Evolutionary conservation across 345 rosid genomes (phyloP).

Genomic region (Rhizophora apiculata): DNA sequence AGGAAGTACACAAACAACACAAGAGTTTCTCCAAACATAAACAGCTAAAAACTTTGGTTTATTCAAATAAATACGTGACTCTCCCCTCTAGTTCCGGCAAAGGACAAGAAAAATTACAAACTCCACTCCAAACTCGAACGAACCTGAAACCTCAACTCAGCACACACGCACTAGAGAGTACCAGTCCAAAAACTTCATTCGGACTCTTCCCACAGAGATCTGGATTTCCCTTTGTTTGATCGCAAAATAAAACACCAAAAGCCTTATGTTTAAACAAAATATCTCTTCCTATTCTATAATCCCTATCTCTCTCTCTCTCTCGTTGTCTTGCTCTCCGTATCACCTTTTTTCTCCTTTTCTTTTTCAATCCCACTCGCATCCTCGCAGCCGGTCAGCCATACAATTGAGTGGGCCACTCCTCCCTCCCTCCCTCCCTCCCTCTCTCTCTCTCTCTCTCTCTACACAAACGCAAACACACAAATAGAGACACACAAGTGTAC

Average conservation of each 20-base stretch:
- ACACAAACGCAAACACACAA: neutral
- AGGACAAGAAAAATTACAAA: constrained; percentile 58
- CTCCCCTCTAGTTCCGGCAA: constrained; percentile 50
- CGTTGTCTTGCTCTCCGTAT: constrained; percentile 23
- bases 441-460: neutral
- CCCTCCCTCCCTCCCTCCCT: neutral
- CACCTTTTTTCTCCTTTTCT: neutral
- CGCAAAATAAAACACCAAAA: constrained; percentile 43
- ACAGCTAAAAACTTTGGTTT: constrained; percentile 42
- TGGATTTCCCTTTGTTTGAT: constrained; percentile 34
- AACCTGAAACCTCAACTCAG: constrained; percentile 8
- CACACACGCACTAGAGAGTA: constrained; percentile 20
- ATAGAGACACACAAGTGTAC: neutral
- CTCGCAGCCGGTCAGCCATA: constrained; percentile 16
- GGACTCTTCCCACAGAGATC: constrained; percentile 49
- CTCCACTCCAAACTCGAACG: constrained; percentile 31
- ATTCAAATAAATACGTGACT: constrained; percentile 42
- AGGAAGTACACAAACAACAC: constrained; percentile 42
- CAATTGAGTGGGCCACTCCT: constrained; percentile 14
- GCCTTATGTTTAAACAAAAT: constrained; percentile 28
- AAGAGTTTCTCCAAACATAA: constrained; percentile 50
- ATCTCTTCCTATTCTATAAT: constrained; percentile 6
- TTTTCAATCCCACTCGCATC: neutral
- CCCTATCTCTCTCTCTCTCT: constrained; percentile 17
- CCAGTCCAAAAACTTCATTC: constrained; percentile 32